Evolutionary conservation across 805 yeast species (phyloP).

Genomic region (Lipomyces orientalis): DNA sequence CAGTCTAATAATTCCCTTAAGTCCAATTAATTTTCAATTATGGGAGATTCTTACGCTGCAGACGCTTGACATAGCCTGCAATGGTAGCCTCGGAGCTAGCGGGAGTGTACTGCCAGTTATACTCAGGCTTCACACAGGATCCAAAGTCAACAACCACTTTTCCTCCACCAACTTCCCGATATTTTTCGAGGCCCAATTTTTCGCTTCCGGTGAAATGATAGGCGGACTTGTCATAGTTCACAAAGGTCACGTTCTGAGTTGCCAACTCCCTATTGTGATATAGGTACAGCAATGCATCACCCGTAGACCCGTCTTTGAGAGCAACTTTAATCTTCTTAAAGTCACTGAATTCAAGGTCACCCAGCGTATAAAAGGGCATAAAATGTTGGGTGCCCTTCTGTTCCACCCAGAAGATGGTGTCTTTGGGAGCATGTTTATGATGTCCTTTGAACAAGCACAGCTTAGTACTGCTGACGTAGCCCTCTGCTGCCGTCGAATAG

Average conservation of each 20-base stretch:
- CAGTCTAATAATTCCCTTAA: no score
- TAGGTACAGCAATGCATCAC: not conserved
- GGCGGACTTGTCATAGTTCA: not conserved
- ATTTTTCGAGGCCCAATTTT: not conserved
- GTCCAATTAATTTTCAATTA: no score
- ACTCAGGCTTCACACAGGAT: not conserved
- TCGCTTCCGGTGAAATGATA: not conserved
- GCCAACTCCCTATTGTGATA: not conserved
- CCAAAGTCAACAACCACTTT: not conserved
- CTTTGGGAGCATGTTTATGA: not conserved
- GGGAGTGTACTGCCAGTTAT: not conserved
- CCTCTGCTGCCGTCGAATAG: no score
- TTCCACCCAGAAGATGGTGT: not conserved
- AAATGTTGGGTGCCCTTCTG: not conserved
- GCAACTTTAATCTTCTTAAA: not conserved
- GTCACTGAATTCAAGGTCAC: not conserved
- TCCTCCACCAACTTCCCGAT: not conserved
- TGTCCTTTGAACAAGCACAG: slow-evolving; percentile 1
- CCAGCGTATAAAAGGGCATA: not conserved
- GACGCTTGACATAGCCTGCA: not conserved
- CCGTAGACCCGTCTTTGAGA: not conserved
- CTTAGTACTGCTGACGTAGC: not conserved
- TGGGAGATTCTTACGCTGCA: no score
- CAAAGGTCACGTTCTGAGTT: not conserved
- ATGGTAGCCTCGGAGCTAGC: not conserved